Percentiles rank a stretch among this genome's conserved stretches.
Conservation (phyloP, 768 basidiomycete species). For the Amanita molliuscula region DNA sequence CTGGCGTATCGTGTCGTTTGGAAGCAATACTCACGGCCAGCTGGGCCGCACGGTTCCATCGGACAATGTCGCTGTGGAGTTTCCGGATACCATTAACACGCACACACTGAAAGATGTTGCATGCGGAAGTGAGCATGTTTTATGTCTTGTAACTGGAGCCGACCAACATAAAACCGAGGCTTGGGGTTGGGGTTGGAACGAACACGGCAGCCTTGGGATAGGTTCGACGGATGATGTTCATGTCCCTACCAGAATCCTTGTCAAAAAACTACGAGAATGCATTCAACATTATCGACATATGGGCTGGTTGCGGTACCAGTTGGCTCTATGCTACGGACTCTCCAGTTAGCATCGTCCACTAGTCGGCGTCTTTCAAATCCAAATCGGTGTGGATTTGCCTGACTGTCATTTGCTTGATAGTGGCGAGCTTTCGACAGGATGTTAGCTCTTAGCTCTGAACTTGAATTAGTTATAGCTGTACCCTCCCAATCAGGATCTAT, state of each 20-base stretch:
- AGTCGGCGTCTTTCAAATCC: conserved; percentile 52
- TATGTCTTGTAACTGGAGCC: conserved; percentile 23
- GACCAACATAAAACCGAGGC: conserved; percentile 26
- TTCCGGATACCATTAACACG: conserved; percentile 10
- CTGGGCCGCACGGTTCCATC: conserved; percentile 33
- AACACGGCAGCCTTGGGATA: conserved; percentile 87
- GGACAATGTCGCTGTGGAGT: conserved; percentile 14
- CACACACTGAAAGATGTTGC: conserved; percentile 24
- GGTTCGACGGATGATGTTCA: conserved; percentile 46
- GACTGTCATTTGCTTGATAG: conserved; percentile 57
- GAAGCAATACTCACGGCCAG: conserved; percentile 57
- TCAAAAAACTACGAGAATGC: conserved; percentile 15
- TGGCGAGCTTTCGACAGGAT: conserved; percentile 47
- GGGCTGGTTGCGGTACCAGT: conserved; percentile 37
- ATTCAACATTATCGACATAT: conserved; percentile 18
- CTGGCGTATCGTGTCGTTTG: conserved; percentile 28
- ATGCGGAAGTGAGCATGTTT: conserved; percentile 83
- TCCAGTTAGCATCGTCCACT: not conserved
- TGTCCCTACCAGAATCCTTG: conserved; percentile 44
- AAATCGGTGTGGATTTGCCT: conserved; percentile 67
- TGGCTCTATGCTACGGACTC: conserved; percentile 25
- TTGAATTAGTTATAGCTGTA: conserved; percentile 18
- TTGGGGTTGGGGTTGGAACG: conserved; percentile 97
- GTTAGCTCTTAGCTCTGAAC: conserved; percentile 7
- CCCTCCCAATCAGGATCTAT: conserved; percentile 74